Evolutionary conservation across 768 basidiomycete genomes (phyloP), one percentile per base, ranked within the genome.

Genomic region (Podaxis mareebaensis): DNA sequence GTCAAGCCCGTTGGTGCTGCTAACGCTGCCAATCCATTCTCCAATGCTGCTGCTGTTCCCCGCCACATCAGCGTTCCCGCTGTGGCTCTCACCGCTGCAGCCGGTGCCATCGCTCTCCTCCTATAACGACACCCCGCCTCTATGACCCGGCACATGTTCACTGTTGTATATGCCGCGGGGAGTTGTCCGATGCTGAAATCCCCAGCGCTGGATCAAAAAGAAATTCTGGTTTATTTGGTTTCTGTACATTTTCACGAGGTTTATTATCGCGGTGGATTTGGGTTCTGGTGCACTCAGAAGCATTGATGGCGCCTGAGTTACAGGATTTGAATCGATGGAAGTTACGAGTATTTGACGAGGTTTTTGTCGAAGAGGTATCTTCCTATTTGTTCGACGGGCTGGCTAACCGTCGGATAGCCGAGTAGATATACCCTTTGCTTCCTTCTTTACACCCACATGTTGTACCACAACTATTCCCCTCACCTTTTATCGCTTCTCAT

Each of bases 1-100:
- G 54, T 70, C 24, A 60, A 61, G 7, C 77, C 82, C 51, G 72
- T 82, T 39, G 83, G 82, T 55, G 82, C 81, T 46, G 78, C 78
- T 56, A 80, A 82, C 60, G 79, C 80, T 15, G 81, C 77, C n/a
- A 74, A 77, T 65, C 75, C 75, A 22, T 68, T 78, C 65, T 63
- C 65, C 57, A 75, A 73, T 60, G 67, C 65, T 57, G 75, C 74
- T 56, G 78, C 77, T 40, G 61, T 72, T 48, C 68, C 75, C 36
- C 79, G 73, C 69, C 79, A 77, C 68, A 71, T 76, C 67, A 79
- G 74, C 72, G 67, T 74, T 40, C 79, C 83, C 64, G 66, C 79
- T 68, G 70, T 83, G 68, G 73, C 74, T 55, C 67, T 83, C 64
- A 71, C 77, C 66, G 79, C 77, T 38, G 60, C 82, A 65, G 74